Evolutionary conservation across 441 rosid genomes (phyloP), one percentile per base, ranked within the genome.

Genomic region (Arabidopsis hybrid): DNA sequence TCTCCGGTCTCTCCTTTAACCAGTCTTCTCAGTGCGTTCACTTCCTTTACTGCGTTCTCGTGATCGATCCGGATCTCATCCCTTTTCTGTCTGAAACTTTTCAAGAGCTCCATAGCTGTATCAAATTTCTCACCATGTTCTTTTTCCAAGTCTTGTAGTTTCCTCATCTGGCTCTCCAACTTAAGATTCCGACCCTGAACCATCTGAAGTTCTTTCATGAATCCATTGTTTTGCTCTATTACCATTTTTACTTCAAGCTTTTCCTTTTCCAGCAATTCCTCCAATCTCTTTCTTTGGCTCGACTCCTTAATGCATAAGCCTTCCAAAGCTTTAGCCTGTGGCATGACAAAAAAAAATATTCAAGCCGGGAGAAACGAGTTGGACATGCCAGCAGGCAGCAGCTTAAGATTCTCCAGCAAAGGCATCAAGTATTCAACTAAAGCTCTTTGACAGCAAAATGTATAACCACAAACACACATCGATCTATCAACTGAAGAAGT

Each of bases 61-160:
- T 77, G 87, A 79, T 95, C 93, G 13, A 74, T 61, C 67, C 74
- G 82, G 76, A 91, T 79, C 69, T 81, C 86, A 82, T 95, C 99
- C 67, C 99, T 80, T 75, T 83, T 75, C 78, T 80, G 83, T 77
- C 83, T 90, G 78, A 88, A 90, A 71, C 84, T 83, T 79, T 87
- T 88, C 83, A 95, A 84, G 74, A 95, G 93, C 57, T 85, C 86
- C 78, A 89, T 94, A 11, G 97, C 99, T 16, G 96, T 87, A 34
- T 87, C 45, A 40, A 95, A 84, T 85, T 95, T 92, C 83, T 85
- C 93, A 79, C 93, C 97, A 76, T 88, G 83, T 72, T 86, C 91
- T 79, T 83, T 81, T 64, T 65, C 86, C 58, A 31, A 46, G 64
- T 67, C 52, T 67, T 78, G 79, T 21, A 89, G 81, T 65, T 85